Conservation (phyloP, 2,329 filamentous ascomycete genomes). For the Clarireedia sp. region DNA sequence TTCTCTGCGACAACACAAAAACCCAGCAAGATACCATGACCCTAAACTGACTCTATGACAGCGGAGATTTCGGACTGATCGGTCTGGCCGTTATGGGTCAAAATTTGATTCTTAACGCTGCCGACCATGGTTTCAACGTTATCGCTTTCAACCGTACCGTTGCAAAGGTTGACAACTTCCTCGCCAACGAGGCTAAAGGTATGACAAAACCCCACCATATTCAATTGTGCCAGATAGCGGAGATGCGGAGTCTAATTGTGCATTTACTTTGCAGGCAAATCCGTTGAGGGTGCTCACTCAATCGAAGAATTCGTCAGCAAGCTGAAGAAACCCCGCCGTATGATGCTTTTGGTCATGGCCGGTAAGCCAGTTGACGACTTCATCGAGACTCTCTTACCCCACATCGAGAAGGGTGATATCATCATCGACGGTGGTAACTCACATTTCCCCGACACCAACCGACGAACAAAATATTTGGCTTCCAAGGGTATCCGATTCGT, state of each 20-base stretch:
- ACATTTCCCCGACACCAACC: slow-evolving; percentile 98
- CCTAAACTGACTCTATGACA: slow-evolving; percentile 24
- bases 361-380: slow-evolving; percentile 97
- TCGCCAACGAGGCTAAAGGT: slow-evolving; percentile 84
- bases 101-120: slow-evolving; percentile 85
- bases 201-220: slow-evolving; percentile 20
- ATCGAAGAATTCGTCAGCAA: slow-evolving; percentile 92
- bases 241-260: slow-evolving; percentile 10
- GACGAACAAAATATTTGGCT: slow-evolving; percentile 81
- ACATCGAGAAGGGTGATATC: slow-evolving; percentile 82
- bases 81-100: slow-evolving; percentile 87
- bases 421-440: slow-evolving; percentile 99
- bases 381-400: slow-evolving; percentile 87
- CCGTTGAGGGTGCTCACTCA: slow-evolving; percentile 86
- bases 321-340: slow-evolving; percentile 91
- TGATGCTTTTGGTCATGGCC: slow-evolving; percentile 99
- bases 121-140: slow-evolving; percentile 90
- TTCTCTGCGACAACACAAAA: background rate
- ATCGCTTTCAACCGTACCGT: slow-evolving; percentile 98
- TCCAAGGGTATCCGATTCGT: slow-evolving; percentile 91
- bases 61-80: slow-evolving; percentile 77
- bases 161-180: slow-evolving; percentile 92
- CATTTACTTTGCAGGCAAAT: slow-evolving; percentile 55
- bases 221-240: background rate
- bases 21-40: background rate